Base-by-base conservation (phyloP, 2,329 filamentous ascomycete genomes). In the Thyridium curvatum region DNA sequence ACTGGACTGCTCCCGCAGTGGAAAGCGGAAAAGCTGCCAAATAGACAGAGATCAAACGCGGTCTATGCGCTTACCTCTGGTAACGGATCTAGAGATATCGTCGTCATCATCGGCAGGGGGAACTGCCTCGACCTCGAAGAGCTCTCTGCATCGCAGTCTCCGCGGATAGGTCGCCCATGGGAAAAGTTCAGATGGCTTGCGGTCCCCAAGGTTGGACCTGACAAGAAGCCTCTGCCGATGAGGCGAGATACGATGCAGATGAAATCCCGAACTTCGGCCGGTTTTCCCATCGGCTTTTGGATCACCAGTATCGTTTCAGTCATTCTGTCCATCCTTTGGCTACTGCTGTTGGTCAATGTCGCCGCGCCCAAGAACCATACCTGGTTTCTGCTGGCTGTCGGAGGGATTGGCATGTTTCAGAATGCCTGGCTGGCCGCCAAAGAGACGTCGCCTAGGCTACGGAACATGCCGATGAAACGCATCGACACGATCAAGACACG, bases 1-100 rank as follows among this genome's bases (percentile, higher is more conserved):
- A 56, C 55, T 0, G 63, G 63, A 0, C 42, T 51, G 3, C 46
- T 71, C 4, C 51, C 55, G 5, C 66, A 71, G 45, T 71, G 66
- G 66, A 49, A 45, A 15, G 46, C 44, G 9, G 69, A 72, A 48
- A 71, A 70, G 44, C 66, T 61, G 56, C 54, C 60, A 0, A 65
- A 59, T 45, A 55, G 60, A 13, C 44, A 40, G 3, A 41, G 50
- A 6, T 45, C 48, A n/a, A 46, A 49, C 13, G 55, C 60, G 36
- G 59, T 48, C 1, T 46, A 58, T n/a, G 40, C 58, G 3, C 41
- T 70, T 9, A 68, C 64, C 1, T 41, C 51, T 1, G 65, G 68
- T 2, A 69, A 67, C 43, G 67, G 65, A 5, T 48, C 45, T 10
- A 59, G 58, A 39, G 55, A 69, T 48, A 59, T 56, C 3, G 56